Conservation (phyloP, 1,139 yeast genomes). For the Entelexis sorbosivorans region DNA sequence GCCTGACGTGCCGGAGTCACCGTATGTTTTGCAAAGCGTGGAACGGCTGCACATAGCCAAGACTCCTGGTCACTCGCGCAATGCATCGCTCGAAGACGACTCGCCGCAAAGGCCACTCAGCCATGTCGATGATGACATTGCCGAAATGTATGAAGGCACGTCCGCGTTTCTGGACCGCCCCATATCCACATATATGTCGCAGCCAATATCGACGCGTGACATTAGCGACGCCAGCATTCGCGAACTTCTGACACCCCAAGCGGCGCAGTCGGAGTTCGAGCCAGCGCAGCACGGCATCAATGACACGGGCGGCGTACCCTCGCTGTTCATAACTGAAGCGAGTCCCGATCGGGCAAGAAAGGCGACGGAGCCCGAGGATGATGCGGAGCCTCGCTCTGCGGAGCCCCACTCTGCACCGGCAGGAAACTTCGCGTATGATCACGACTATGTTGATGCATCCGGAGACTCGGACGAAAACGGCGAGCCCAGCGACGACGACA, state of each 20-base stretch:
- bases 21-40: slow-evolving; percentile 1
- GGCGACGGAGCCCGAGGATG: neutral
- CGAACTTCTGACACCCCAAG: slow-evolving; percentile 19
- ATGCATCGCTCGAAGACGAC: slow-evolving; percentile 6
- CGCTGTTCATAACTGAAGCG: slow-evolving; percentile 11
- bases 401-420: too few species aligned
- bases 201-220: slow-evolving; percentile 15
- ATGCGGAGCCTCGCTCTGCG: neutral
- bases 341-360: slow-evolving; percentile 11
- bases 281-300: neutral
- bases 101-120: slow-evolving; percentile 8
- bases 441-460: slow-evolving; percentile 8
- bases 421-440: slow-evolving; percentile 5
- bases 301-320: slow-evolving; percentile 2
- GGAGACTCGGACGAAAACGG: slow-evolving; percentile 5
- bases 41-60: slow-evolving; percentile 10
- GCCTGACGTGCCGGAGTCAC: slow-evolving; percentile 1
- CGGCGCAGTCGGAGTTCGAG: slow-evolving; percentile 14
- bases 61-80: slow-evolving; percentile 12
- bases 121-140: slow-evolving; percentile 26
- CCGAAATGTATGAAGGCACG: slow-evolving; percentile 30
- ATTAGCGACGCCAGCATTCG: slow-evolving; percentile 21
- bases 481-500: slow-evolving; percentile 1
- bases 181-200: slow-evolving; percentile 25
- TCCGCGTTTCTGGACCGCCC: slow-evolving; percentile 28